phyloP scores from a whole-genome alignment of 257 asterid genomes.

The Fraxinus pennsylvanica region DNA sequence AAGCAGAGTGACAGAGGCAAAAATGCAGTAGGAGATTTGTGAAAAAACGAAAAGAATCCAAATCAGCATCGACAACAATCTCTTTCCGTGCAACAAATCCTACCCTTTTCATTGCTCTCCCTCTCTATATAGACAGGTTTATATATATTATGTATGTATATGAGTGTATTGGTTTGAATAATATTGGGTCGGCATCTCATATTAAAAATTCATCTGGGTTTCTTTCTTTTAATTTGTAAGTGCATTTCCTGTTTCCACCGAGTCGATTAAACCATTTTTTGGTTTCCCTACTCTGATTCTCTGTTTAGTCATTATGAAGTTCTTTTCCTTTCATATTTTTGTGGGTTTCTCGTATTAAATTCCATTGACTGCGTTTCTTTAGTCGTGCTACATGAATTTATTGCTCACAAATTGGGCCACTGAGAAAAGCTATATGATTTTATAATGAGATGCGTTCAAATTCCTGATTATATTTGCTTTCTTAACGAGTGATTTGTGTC shows the following conservation, averaged over 20 bases:
- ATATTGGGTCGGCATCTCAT: slow-evolving; percentile 21
- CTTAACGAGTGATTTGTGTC: slow-evolving; percentile 5
- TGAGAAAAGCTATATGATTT: neutral
- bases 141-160: too few species aligned
- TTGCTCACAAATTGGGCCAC: slow-evolving; percentile 7
- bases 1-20: neutral
- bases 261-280: neutral
- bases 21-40: too few species aligned
- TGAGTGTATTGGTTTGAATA: too few species aligned
- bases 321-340: neutral
- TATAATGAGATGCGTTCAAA: neutral
- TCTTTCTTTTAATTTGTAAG: slow-evolving; percentile 2
- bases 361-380: neutral
- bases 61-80: too few species aligned
- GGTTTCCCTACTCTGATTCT: neutral
- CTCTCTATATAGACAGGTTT: too few species aligned
- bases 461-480: neutral
- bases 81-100: too few species aligned
- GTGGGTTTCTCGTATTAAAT: neutral
- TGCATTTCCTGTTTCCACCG: slow-evolving; percentile 1
- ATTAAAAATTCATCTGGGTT: slow-evolving; percentile 31
- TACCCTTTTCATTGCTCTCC: too few species aligned
- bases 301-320: neutral
- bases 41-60: too few species aligned
- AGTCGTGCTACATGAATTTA: slow-evolving; percentile 15